Conservation (phyloP, 2,329 filamentous ascomycete genomes). For the Alternaria postmessia region DNA sequence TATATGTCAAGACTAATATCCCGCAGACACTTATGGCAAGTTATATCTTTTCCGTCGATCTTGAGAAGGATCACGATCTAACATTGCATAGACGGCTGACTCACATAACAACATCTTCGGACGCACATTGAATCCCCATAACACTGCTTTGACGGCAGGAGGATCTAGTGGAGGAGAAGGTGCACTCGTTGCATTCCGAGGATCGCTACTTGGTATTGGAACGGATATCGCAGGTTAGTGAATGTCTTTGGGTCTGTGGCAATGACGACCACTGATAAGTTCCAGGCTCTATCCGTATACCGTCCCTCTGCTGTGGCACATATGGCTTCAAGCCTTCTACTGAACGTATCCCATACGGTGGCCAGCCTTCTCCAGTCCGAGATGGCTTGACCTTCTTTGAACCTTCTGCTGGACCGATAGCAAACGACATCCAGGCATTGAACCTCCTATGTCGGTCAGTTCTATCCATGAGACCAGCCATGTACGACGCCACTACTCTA, state of each 20-base stretch:
- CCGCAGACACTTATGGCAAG: constrained; percentile 71
- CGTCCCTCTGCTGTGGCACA: constrained; percentile 61
- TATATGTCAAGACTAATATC: constrained; percentile 74
- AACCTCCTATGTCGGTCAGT: constrained; percentile 2
- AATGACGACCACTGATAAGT: neutral
- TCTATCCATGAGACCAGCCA: constrained; percentile 5
- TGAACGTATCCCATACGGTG: constrained; percentile 56
- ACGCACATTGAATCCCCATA: constrained; percentile 66
- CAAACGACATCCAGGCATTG: constrained; percentile 8
- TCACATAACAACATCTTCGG: constrained; percentile 70
- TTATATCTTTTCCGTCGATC: neutral
- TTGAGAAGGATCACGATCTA: constrained; percentile 24
- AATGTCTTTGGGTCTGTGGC: neutral
- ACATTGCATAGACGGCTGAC: constrained; percentile 57
- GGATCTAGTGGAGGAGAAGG: constrained; percentile 71
- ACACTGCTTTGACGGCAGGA: constrained; percentile 65
- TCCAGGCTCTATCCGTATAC: constrained; percentile 55
- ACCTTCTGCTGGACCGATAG: constrained; percentile 7
- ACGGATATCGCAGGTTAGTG: constrained; percentile 61
- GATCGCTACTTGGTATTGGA: constrained; percentile 66
- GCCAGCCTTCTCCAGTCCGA: constrained; percentile 5
- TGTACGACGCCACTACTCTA: constrained; percentile 7
- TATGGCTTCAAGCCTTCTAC: constrained; percentile 62
- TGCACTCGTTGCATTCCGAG: constrained; percentile 66
- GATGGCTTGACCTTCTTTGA: constrained; percentile 8